Evolutionary conservation across 225 moss, liverwort and hornwort genomes (phyloP).

Genomic region (Polytrichum formosum): DNA sequence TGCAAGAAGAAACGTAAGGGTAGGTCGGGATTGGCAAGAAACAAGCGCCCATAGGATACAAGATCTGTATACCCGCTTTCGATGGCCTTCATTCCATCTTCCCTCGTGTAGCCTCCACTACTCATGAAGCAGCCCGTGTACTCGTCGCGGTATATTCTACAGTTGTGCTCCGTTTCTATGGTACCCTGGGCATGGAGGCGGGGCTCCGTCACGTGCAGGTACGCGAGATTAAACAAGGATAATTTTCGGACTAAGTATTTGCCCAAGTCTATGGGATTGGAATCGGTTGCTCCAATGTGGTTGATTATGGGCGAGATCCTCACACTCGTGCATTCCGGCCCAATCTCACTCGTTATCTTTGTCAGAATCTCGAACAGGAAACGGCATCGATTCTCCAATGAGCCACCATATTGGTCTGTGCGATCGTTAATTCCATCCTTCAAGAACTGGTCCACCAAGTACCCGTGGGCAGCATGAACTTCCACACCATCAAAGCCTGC

Average conservation of each 20-base stretch:
- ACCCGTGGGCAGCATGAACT: constrained; percentile 68
- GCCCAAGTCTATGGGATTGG: constrained; percentile 22
- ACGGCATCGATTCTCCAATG: constrained; percentile 56
- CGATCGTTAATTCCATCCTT: constrained; percentile 53
- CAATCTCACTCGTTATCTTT: constrained; percentile 43
- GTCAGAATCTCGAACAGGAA: constrained; percentile 55
- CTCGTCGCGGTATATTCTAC: constrained; percentile 3
- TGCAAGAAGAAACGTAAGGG: constrained; percentile 7
- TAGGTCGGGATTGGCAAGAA: constrained; percentile 9
- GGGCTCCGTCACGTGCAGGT: constrained; percentile 25
- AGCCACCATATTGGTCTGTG: constrained; percentile 41
- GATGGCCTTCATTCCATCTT: constrained; percentile 7
- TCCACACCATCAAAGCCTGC: constrained; percentile 79
- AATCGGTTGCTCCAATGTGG: constrained; percentile 7
- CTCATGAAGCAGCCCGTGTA: constrained; percentile 1
- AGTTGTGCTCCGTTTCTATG: background rate
- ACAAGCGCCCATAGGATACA: constrained; percentile 11
- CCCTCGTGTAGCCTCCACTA: constrained; percentile 7
- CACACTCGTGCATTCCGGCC: constrained; percentile 44
- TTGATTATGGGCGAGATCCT: constrained; percentile 45
- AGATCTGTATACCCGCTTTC: background rate
- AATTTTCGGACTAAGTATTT: constrained; percentile 20
- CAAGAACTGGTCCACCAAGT: constrained; percentile 50
- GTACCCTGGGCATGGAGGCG: constrained; percentile 1
- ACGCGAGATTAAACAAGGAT: constrained; percentile 23